A percentile compares a stretch with the other conserved stretches of the same genome.
These are phyloP conservation scores for Adansonia madagascariensis DNA, from an alignment of 441 rosid genomes.

Conservation along the genomic window DNA sequence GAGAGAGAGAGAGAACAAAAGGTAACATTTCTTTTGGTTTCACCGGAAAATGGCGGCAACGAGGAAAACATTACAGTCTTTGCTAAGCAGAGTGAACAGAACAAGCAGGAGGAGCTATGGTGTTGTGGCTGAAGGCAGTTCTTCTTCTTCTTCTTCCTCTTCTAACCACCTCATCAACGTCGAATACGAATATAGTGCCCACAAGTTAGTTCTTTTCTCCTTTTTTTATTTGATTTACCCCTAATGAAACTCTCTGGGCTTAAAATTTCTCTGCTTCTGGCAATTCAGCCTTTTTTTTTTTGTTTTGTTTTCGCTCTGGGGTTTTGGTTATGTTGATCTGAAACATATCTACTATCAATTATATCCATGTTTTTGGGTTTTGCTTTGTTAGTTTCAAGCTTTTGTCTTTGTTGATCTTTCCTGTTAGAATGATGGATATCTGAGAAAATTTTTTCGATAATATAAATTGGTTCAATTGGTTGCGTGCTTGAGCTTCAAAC, in stretches of 20 bases:
- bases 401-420: background rate
- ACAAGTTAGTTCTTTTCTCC: conserved; percentile 55
- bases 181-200: conserved; percentile 85
- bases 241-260: background rate
- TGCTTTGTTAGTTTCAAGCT: background rate
- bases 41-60: conserved; percentile 48
- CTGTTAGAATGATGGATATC: conserved; percentile 5
- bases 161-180: conserved; percentile 70
- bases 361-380: conserved; percentile 1
- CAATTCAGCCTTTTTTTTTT: background rate
- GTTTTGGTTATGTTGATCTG: conserved; percentile 26
- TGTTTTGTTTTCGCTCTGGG: conserved; percentile 32
- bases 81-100: conserved; percentile 41
- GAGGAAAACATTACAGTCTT: conserved; percentile 45
- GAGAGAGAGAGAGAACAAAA: background rate
- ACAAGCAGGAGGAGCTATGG: conserved; percentile 51
- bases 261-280: background rate
- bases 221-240: background rate
- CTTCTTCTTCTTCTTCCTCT: conserved; percentile 41
- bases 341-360: background rate
- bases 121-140: conserved; percentile 48
- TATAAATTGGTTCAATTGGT: background rate
- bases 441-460: background rate
- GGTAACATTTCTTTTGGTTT: background rate
- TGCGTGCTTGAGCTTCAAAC: background rate